Percentiles rank a stretch among this genome's conserved stretches.
These are phyloP conservation scores for Xylaria castorea DNA, from an alignment of 495 filamentous ascomycete species.

Conservation along the genomic window DNA sequence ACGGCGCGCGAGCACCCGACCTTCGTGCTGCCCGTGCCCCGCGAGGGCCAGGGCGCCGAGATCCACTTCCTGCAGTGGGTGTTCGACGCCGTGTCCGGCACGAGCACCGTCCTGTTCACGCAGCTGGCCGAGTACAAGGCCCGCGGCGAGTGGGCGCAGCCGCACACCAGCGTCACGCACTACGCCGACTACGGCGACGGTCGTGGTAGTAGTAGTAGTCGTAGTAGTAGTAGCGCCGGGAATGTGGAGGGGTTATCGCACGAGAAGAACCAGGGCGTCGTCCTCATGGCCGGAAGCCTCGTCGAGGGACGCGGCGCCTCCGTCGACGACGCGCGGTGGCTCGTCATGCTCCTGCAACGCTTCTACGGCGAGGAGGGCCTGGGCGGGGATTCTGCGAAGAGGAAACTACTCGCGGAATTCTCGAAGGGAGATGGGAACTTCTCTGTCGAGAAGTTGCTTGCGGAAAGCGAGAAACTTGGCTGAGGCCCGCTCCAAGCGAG, in stretches of 20 bases:
- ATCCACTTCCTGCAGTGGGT: constrained; percentile 85
- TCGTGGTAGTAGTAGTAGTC: no score
- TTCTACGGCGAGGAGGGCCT: constrained; percentile 70
- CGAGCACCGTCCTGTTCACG: constrained; percentile 88
- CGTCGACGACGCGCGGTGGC: constrained; percentile 80
- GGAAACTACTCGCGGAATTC: constrained; percentile 80
- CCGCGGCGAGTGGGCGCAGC: constrained; percentile 83
- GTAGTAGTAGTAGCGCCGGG: no score
- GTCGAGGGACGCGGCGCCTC: constrained; percentile 77
- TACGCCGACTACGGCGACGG: constrained; percentile 65
- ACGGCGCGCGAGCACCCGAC: constrained; percentile 78
- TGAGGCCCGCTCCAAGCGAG: constrained; percentile 35
- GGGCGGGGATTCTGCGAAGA: constrained; percentile 57
- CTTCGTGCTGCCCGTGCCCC: constrained; percentile 90
- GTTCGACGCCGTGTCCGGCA: constrained; percentile 66
- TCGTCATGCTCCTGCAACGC: constrained; percentile 93
- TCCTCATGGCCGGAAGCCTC: constrained; percentile 84
- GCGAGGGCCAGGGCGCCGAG: constrained; percentile 71
- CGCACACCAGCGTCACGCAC: constrained; percentile 92
- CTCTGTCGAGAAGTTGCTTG: constrained; percentile 80
- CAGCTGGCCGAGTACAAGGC: constrained; percentile 90
- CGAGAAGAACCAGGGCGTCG: constrained; percentile 71
- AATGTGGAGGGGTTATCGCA: constrained; percentile 47
- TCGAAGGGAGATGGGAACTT: constrained; percentile 76
- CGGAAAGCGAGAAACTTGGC: constrained; percentile 82